Percentiles rank a stretch among this genome's conserved stretches.
phyloP scores from a whole-genome alignment of 192 early-diverging fungal genomes.

The Coemansia sp. region DNA sequence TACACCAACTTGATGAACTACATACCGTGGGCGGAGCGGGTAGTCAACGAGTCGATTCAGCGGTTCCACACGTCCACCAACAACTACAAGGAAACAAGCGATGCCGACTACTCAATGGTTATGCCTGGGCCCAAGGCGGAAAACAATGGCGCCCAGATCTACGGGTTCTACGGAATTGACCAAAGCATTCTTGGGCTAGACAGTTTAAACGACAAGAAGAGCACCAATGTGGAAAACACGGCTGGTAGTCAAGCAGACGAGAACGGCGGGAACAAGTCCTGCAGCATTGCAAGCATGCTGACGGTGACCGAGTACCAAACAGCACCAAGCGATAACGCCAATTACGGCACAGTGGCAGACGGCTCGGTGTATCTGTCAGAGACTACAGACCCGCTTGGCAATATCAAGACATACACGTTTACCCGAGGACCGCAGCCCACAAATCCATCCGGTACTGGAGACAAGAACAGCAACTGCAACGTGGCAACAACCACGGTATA shows the following conservation, averaged over 20 bases:
- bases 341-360: neutral
- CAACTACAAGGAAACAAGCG: neutral
- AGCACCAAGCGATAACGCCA: neutral
- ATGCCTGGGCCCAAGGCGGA: neutral
- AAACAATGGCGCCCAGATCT: neutral
- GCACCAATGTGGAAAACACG: neutral
- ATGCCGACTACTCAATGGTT: neutral
- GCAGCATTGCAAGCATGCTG: neutral
- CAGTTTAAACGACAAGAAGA: neutral
- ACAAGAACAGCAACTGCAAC: neutral
- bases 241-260: too few relatives aligned
- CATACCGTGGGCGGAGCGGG: constrained; percentile 12
- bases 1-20: constrained; percentile 10
- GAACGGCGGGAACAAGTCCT: neutral
- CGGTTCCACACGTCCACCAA: neutral
- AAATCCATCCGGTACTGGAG: neutral
- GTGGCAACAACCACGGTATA: too few relatives aligned
- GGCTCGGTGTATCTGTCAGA: neutral
- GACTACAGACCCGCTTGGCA: constrained; percentile 3
- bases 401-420: constrained; percentile 1
- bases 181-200: neutral
- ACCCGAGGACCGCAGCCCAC: neutral
- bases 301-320: constrained; percentile 3
- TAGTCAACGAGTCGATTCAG: neutral
- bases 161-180: constrained; percentile 1